Evolutionary conservation across 148 eudicot species (phyloP), one percentile per base, ranked within the genome.

Genomic region (Polygonum maritimum): DNA sequence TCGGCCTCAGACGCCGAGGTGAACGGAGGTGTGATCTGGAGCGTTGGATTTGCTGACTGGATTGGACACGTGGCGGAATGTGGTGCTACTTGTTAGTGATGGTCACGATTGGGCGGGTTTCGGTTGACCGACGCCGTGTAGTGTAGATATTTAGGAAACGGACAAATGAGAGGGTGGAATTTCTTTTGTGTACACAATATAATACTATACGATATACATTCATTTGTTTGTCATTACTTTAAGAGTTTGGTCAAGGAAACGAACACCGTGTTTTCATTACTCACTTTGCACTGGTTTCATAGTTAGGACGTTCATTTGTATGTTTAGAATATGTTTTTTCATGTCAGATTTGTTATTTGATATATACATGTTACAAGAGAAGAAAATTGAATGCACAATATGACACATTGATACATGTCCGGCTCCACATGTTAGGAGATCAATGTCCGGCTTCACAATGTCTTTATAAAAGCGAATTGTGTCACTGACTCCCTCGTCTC

Each of bases 1-100:
- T 78, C 78, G 79, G 35, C 63, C 48, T 39, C 63, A 55, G 15
- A 80, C 91, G 11, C 86, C 86, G 18, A 78, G 81, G 76, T 81
- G 71, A 85, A 84, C 44, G 44, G 2, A 60, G 36, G 44, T 14
- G 21, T 4, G 8, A 2, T 67, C 44, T 67, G 0, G 44, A 67
- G 4, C 71, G 71, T 67, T 67, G 71, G 45, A 67, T 67, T 10
- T 2, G 71, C 3, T 10, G 35, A 16, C 69, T 4, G 40, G 5
- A 12, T 3, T 15, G 71, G 41, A 67, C 71, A 38, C 71, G 71
- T 67, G 71, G 71, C 71, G 19, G 13, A 38, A 12, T 67, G 19
- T 36, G 11, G 45, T 5, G 31, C 31, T 26, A 26, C 31, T 26
- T 26, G 31, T 11, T 13, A 67, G 44, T 45, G 71, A 67, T 67